Percentiles rank a stretch among this genome's conserved stretches.
phyloP scores from a whole-genome alignment of 805 yeast species.

The Saccharomyces kudriavzevii region DNA sequence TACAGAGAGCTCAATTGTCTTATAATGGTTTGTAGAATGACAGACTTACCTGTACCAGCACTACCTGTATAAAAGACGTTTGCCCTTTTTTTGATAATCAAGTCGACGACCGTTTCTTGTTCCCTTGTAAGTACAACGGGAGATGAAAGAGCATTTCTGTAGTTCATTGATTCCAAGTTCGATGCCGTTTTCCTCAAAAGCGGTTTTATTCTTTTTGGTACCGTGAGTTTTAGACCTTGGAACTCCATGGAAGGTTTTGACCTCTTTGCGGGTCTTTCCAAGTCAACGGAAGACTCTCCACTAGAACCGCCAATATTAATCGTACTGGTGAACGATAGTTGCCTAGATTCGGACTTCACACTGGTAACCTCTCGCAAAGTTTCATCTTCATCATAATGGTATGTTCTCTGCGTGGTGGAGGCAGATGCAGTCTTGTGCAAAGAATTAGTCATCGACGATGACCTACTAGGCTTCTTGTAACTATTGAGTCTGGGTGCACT shows the following conservation, averaged over 20 bases:
- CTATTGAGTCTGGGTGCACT: constrained; percentile 18
- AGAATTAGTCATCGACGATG: not conserved
- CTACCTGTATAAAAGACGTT: constrained; percentile 73
- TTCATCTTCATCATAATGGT: constrained; percentile 2
- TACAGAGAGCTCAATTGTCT: constrained; percentile 38
- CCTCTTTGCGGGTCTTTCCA: constrained; percentile 7
- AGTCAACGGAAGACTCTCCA: not conserved
- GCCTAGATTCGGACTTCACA: constrained; percentile 8
- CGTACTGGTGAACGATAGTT: constrained; percentile 12
- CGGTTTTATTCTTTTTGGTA: constrained; percentile 16
- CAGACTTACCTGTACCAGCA: constrained; percentile 86
- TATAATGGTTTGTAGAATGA: constrained; percentile 58
- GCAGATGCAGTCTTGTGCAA: not conserved
- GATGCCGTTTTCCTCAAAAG: constrained; percentile 2
- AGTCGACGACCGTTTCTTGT: constrained; percentile 44
- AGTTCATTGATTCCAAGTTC: not conserved
- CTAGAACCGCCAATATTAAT: not conserved
- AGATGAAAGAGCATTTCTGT: not conserved
- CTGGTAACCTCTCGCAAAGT: constrained; percentile 7
- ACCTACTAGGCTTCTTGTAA: constrained; percentile 13
- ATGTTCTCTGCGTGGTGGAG: not conserved
- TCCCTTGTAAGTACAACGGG: constrained; percentile 34
- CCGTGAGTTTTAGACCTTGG: constrained; percentile 13
- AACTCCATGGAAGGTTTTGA: constrained; percentile 8
- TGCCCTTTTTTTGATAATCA: constrained; percentile 41